phyloP scores from a whole-genome alignment of 169 alveolate species.

The Plasmodium vinckei region DNA sequence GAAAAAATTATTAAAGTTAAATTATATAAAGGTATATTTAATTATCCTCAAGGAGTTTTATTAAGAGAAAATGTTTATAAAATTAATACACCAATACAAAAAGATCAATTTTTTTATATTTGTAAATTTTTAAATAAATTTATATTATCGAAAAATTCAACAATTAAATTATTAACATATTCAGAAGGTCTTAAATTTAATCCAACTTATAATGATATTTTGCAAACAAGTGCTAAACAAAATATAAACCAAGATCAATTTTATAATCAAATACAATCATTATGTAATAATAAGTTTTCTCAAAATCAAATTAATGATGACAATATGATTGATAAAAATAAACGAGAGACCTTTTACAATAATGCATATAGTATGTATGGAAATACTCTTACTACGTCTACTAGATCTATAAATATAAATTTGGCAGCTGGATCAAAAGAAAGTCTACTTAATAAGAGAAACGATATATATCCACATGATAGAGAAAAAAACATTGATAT shows the following conservation, averaged over 20 bases:
- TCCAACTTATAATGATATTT: slow-evolving; percentile 3
- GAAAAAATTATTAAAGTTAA: slow-evolving; percentile 48
- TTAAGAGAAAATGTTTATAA: slow-evolving; percentile 59
- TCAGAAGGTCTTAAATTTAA: slow-evolving; percentile 20
- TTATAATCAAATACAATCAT: not conserved
- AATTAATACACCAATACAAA: slow-evolving; percentile 23
- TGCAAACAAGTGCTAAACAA: not conserved
- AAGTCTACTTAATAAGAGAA: not conserved
- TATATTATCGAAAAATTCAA: slow-evolving; percentile 3
- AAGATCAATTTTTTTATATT: slow-evolving; percentile 34
- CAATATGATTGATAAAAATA: not conserved
- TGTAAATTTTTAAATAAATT: slow-evolving; percentile 22
- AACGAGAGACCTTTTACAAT: slow-evolving; percentile 4
- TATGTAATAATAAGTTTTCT: slow-evolving; percentile 34
- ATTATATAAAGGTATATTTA: slow-evolving; percentile 56
- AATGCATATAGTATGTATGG: slow-evolving; percentile 50
- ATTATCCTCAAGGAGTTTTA: slow-evolving; percentile 58
- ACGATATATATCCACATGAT: not conserved
- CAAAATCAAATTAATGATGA: not conserved
- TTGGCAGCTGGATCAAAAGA: not conserved
- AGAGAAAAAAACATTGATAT: slow-evolving; percentile 5
- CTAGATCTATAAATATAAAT: slow-evolving; percentile 32
- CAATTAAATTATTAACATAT: slow-evolving; percentile 8
- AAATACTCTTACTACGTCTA: slow-evolving; percentile 30
- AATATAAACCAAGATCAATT: slow-evolving; percentile 3